Evolutionary conservation across 2,329 filamentous ascomycete genomes (phyloP), one percentile per base, ranked within the genome.

Genomic region (Diaporthe citri): DNA sequence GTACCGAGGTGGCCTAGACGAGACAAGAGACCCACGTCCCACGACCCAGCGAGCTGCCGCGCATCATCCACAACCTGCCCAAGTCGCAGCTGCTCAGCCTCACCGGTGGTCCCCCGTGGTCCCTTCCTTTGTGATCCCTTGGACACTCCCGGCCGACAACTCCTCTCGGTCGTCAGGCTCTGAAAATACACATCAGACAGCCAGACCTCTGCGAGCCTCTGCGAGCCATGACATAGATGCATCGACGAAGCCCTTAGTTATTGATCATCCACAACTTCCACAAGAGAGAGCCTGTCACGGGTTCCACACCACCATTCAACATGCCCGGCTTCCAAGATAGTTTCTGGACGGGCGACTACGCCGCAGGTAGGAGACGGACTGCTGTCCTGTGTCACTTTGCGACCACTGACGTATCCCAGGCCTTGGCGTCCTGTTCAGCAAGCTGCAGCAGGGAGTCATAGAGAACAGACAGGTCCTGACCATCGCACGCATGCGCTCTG

Each of bases 321-420:
- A 96, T 96, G 94, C 93, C 94, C 79, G 91, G 94, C 81, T 98
- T 99, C 86, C 93, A 95, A 79, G 95, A 96, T 86, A 98, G 96
- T 69, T 98, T 99, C 87, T 99, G 97, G 97, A 98, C 97, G 77
- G 91, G 92, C 83, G 97, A 99, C 90, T 98, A 98, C 89, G 96
- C 96, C 83, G 95, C 94, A 88, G 96, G 94, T 94, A 87, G 83
- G 90, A 82, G 34, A 75, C 52, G 72, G 62, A 36, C 28, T 6
- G 48, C 67, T 3, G 2, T 3, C 31, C 34, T 25, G 55, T n/a
- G 31, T 31, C 20, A 51, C 64, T 76, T 79, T 55, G 80, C 73
- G 57, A 52, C 46, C 62, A 66, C 71, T 76, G 72, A 77, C 76
- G 48, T 72, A 51, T 28, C 51, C 31, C 56, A 93, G 92, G 97